Conservation (phyloP, 192 early-diverging fungal genomes). For the Entomortierella beljakovae region DNA sequence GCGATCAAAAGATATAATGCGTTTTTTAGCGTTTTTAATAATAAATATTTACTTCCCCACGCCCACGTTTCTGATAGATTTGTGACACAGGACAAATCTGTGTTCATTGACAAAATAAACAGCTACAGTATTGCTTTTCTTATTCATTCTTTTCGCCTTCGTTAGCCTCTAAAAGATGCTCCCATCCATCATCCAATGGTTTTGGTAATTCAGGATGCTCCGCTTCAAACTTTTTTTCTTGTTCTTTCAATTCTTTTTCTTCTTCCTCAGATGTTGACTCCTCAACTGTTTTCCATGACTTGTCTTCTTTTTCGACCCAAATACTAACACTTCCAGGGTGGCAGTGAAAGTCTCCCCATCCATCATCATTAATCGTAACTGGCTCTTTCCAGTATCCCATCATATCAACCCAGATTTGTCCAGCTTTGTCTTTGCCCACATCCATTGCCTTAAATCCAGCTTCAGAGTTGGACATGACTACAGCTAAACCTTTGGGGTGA, state of each 20-base stretch:
- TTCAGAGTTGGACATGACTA: constrained; percentile 37
- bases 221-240: neutral
- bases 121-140: too few relatives aligned
- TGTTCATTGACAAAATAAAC: too few relatives aligned
- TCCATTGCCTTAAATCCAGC: constrained; percentile 22
- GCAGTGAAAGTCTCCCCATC: constrained; percentile 30
- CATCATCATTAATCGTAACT: constrained; percentile 26
- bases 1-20: too few relatives aligned
- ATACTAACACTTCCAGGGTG: constrained; percentile 27
- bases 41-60: too few relatives aligned
- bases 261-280: constrained; percentile 25
- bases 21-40: too few relatives aligned
- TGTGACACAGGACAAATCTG: too few relatives aligned
- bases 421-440: constrained; percentile 14
- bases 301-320: constrained; percentile 27
- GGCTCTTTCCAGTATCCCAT: constrained; percentile 38
- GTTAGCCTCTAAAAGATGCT: constrained; percentile 30
- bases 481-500: constrained; percentile 16
- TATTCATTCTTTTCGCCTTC: neutral
- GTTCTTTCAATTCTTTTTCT: neutral
- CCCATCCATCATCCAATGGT: constrained; percentile 21
- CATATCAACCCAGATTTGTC: constrained; percentile 37
- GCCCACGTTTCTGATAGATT: too few relatives aligned
- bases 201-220: constrained; percentile 19
- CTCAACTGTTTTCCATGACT: constrained; percentile 15